A percentile compares a stretch with the other conserved stretches of the same genome.
Evolutionary conservation across 2,329 filamentous ascomycete species (phyloP).

Genomic region (Cryphonectria radicalis): DNA sequence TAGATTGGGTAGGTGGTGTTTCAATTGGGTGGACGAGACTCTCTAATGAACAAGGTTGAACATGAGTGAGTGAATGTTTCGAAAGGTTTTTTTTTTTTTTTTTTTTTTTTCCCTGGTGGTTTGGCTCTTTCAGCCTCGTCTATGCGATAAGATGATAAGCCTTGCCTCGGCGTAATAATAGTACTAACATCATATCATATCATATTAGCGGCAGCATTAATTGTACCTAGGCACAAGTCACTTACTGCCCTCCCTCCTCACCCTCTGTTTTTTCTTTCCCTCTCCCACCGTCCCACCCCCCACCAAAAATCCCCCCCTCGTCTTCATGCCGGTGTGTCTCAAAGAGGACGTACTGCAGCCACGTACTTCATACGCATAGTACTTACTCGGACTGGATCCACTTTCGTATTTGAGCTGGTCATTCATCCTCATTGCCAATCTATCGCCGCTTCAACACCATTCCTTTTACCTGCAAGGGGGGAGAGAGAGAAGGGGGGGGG

Average conservation of each 20-base stretch:
- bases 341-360: no score
- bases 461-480: background rate
- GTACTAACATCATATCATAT: background rate
- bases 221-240: background rate
- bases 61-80: background rate
- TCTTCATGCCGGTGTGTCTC: no score
- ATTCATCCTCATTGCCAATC: background rate
- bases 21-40: background rate
- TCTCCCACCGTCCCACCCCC: no score
- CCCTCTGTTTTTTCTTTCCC: no score
- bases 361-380: background rate
- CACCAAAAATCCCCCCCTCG: no score
- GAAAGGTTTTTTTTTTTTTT: background rate
- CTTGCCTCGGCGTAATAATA: background rate
- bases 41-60: no score
- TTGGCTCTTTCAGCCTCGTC: background rate
- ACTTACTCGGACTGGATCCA: background rate
- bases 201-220: background rate
- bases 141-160: constrained; percentile 4
- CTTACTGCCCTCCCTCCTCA: background rate
- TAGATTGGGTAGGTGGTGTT: background rate
- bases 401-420: constrained; percentile 4
- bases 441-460: background rate
- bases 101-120: no score
- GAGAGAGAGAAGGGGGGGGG: no score